A percentile compares a stretch with the other conserved stretches of the same genome.
Evolutionary conservation across 2,329 filamentous ascomycete species (phyloP).

Genomic region (Aspergillus persii): DNA sequence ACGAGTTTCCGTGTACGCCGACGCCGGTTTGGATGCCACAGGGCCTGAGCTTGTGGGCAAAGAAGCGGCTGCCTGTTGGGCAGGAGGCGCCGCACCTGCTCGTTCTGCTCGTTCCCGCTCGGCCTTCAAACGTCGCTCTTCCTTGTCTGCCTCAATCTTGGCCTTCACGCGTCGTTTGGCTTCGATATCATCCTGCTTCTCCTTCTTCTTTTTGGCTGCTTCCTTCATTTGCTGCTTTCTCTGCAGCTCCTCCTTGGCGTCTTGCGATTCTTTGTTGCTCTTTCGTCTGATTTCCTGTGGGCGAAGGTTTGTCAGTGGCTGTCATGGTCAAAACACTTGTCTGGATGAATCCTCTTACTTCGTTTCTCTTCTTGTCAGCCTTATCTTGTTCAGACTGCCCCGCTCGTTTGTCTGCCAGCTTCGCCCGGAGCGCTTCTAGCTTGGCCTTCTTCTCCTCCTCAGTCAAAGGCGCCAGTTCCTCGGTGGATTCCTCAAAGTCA

Average conservation of each 20-base stretch:
- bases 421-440: constrained; percentile 70
- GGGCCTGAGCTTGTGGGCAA: constrained; percentile 48
- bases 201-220: constrained; percentile 77
- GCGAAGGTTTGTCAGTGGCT: constrained; percentile 3
- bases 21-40: constrained; percentile 60
- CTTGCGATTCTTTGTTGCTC: constrained; percentile 82
- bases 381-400: constrained; percentile 70
- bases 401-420: constrained; percentile 70
- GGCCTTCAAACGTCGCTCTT: constrained; percentile 78
- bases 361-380: constrained; percentile 78
- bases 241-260: constrained; percentile 82
- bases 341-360: constrained; percentile 50
- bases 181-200: constrained; percentile 81
- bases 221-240: constrained; percentile 92
- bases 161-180: constrained; percentile 88
- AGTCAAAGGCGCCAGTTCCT: constrained; percentile 85
- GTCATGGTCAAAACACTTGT: neutral
- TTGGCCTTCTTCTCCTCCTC: constrained; percentile 86
- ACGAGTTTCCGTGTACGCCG: constrained; percentile 75
- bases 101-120: constrained; percentile 81
- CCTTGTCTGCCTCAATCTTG: constrained; percentile 93
- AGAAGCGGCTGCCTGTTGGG: constrained; percentile 46
- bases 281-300: constrained; percentile 70
- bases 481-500: constrained; percentile 89
- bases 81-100: constrained; percentile 64